phyloP scores from a whole-genome alignment of 129 eudicot genomes.

The Escallonia rubra region DNA sequence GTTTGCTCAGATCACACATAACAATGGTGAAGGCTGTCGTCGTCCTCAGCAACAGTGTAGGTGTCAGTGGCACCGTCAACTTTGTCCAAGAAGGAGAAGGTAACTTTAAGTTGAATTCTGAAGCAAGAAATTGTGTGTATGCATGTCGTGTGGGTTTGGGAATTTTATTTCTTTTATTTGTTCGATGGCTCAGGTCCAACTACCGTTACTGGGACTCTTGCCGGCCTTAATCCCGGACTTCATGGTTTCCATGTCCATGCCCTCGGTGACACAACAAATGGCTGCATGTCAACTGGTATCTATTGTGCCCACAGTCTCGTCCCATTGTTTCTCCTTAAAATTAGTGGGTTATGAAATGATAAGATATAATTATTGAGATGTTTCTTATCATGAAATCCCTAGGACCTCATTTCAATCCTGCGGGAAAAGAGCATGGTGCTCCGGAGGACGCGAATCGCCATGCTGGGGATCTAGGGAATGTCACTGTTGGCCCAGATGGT shows the following conservation, averaged over 20 bases:
- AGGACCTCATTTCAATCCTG: conserved; percentile 97
- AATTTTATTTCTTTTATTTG: conserved; percentile 1
- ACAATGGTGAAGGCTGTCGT: conserved; percentile 92
- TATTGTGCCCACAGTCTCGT: background rate
- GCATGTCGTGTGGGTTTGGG: background rate
- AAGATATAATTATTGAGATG: background rate
- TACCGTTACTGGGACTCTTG: conserved; percentile 66
- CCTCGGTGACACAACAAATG: conserved; percentile 98
- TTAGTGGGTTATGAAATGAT: background rate
- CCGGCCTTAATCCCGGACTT: conserved; percentile 82
- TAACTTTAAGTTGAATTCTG: conserved; percentile 11
- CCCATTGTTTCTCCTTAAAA: background rate
- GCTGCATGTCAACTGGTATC: conserved; percentile 96
- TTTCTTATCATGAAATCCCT: conserved; percentile 12
- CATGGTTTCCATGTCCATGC: conserved; percentile 98
- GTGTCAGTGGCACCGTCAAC: conserved; percentile 81
- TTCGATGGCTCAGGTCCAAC: conserved; percentile 58
- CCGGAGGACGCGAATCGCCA: conserved; percentile 92
- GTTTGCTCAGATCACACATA: conserved; percentile 65
- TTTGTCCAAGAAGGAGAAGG: conserved; percentile 85
- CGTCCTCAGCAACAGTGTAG: conserved; percentile 86
- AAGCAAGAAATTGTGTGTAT: background rate
- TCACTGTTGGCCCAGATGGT: conserved; percentile 94
- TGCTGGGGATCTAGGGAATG: conserved; percentile 99
- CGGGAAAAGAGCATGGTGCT: conserved; percentile 89